Base-by-base conservation (phyloP, 306 rosid species). In the Cajanus cajan region DNA sequence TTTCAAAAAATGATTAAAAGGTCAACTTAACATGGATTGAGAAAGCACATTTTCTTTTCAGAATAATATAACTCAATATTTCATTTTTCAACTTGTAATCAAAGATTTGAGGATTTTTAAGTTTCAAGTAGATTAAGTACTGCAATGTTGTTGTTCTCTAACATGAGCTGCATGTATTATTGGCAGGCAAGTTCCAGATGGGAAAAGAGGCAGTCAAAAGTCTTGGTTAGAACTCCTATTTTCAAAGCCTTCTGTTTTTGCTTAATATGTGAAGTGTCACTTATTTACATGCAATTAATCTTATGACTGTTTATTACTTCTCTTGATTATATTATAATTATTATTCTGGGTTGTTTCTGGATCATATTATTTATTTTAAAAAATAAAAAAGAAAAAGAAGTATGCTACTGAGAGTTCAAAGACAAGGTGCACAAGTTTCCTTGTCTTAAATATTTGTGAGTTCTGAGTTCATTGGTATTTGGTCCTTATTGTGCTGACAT, bases 161-260 rank as follows among this genome's bases (percentile, higher is more conserved):
- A 82, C 51, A 39, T 72, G 71, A 80, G 52, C 24, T 64, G 61
- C 36, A 4, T 63, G 37, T 36, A 14, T 8, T 58, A 36, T 37
- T 77, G 82, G 45, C 89, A 94, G 98, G 98, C 98, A 62, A 89
- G 88, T 83, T 77, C 91, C 8, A 85, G 96, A 50, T 94, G 98
- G 98, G 94, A 92, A 52, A 92, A 92, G 89, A 88, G 97, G 89
- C 98, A 90, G 74, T 89, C 97, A 58, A 89, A 85, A 84, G 94
- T 92, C 82, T 81, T 90, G 91, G 98, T 94, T 79, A 21, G 90
- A 74, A 71, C 44, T 79, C 78, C 14, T 45, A 8, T 43, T 41
- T 61, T 82, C 73, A 48, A 51, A 9, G 6, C 50, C 51, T 51
- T 45, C 43, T 10, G 14, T 73, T 68, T 64, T 6, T 3, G 25